Conservation (phyloP, 164 flowering plant genomes). For the Pachysandra terminalis region DNA sequence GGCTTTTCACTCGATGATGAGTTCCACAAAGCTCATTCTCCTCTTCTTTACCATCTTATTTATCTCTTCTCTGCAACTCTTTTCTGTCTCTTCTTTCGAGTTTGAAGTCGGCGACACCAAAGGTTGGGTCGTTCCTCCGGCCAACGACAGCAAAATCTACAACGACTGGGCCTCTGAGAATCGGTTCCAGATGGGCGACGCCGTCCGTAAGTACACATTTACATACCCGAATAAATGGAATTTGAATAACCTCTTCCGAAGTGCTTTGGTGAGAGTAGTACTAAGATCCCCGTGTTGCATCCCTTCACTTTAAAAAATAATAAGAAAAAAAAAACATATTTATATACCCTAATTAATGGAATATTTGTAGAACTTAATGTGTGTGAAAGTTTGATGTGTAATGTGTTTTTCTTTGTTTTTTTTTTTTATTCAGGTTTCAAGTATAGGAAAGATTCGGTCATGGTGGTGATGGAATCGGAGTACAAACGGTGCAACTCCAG, state of each 20-base stretch:
- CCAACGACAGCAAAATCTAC: slow-evolving; percentile 39
- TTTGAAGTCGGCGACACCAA: slow-evolving; percentile 37
- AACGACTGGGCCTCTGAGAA: slow-evolving; percentile 59
- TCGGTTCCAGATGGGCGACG: slow-evolving; percentile 48
- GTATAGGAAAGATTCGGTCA: slow-evolving; percentile 65
- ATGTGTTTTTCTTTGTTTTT: background rate
- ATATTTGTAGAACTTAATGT: no score
- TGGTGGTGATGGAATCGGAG: slow-evolving; percentile 48
- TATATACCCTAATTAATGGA: no score
- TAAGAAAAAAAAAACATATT: no score
- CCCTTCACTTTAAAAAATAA: no score
- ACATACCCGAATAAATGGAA: background rate
- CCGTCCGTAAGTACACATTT: slow-evolving; percentile 37
- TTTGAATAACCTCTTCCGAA: no score
- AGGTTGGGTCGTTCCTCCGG: slow-evolving; percentile 52
- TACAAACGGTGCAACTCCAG: slow-evolving; percentile 54
- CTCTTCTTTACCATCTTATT: slow-evolving; percentile 18
- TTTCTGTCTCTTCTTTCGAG: slow-evolving; percentile 25
- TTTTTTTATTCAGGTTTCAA: slow-evolving; percentile 40
- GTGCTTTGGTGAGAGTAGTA: no score
- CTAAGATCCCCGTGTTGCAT: no score
- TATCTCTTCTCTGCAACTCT: slow-evolving; percentile 14
- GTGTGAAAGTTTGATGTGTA: background rate
- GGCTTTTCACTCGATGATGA: background rate
- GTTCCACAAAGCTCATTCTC: slow-evolving; percentile 9